Base-by-base conservation (phyloP, 1,284 basidiomycete genomes). In the Blastosporella zonata region DNA sequence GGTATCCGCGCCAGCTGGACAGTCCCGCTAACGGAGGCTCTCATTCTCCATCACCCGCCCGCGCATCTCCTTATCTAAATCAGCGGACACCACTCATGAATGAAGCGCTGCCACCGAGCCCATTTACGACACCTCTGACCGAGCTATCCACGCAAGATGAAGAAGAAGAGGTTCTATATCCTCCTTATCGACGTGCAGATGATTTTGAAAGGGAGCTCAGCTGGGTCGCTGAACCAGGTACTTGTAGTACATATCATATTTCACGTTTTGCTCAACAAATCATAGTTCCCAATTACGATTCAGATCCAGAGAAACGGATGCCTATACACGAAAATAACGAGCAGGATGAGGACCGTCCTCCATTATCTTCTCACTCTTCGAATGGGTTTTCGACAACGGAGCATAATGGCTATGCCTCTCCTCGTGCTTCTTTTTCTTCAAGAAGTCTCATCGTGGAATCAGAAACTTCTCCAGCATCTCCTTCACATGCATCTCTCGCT, bases 181-280 rank as follows among this genome's bases (percentile, higher is more conserved):
- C 74, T 51, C 77, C 75, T 18, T 69, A 68, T 31, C 62, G 67
- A 53, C 71, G 74, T 28, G 73, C 72, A 6, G 71, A 77, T 46
- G 71, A 67, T 15, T 72, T 68, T 51, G 80, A 83, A 17, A 77
- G 85, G 55, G 80, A 87, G 60, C 83, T 86, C 41, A 89, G 86
- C 56, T 89, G 87, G 86, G 70, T 86, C 33, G 84, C 84, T 31
- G 78, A 82, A 37, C 81, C 76, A 62, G 81, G 86, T 87, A 55
- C 37, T 21, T 46, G 17, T 2, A 36, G n/a, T 20, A n/a, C 18
- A 21, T n/a, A 18, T 18, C 25, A 27, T 35, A 7, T 28, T 18
- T 39, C 23, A 27, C 35, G 15, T 13, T 45, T 40, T 20, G 52
- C 46, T 41, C 47, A 41, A 43, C 37, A 45, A 23, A 47, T 54